Base-by-base conservation (phyloP, 345 rosid genomes). In the Kernera saxatilis region DNA sequence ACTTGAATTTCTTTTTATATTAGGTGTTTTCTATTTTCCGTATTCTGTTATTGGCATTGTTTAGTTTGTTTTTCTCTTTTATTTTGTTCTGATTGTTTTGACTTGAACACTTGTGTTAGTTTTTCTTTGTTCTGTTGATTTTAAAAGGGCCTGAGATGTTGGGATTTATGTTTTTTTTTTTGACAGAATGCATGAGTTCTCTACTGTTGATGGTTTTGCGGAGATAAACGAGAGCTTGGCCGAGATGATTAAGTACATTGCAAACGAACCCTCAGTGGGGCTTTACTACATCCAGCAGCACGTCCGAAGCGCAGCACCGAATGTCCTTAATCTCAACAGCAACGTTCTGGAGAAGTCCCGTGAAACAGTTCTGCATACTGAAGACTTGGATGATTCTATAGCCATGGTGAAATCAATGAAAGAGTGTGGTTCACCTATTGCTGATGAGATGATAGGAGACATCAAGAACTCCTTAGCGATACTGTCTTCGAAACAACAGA, bases 251-350 rank as follows among this genome's bases (percentile, higher is more conserved):
- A 90, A 90, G 82, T 86, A 92, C 52, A 80, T 90, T 57, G 96
- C 92, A 12, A 95, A 95, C 50, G 96, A 95, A 74, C 98, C 98
- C 36, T 89, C 99, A 0, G 94, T 88, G 9, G 98, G 98, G 33
- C 97, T 92, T 64, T 87, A 81, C 81, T 94, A 88, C 81, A 82
- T 89, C 56, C 98, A 92, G 72, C 90, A 92, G 71, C 99, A 95
- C 50, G 73, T 84, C 5, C 90, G 81, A 54, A 88, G 84, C 57
- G 89, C 97, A 19, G 79, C 85, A 61, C 97, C 96, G 0, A 95
- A 92, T 26, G 83, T 89, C 3, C 50, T 85, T 50, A 79, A 50
- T 57, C 87, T 92, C 74, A 87, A 77, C 73, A 82, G 68, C 75
- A 85, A 64, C 26, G 78, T 92, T 4, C 71, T 63, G 32, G 78